Conservation (phyloP, 1,139 yeast species). For the Nadsonia commutata region DNA sequence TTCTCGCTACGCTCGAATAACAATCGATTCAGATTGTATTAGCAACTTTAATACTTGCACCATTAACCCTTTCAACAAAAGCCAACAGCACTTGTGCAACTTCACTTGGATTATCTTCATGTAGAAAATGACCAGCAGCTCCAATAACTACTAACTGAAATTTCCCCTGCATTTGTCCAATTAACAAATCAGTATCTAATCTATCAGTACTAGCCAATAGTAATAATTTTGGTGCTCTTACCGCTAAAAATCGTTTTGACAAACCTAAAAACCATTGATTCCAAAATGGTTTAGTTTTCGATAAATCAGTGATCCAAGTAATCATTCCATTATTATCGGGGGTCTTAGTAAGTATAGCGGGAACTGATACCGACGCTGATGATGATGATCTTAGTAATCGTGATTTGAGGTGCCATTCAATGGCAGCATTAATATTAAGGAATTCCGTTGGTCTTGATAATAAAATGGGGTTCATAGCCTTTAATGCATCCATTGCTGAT, state of each 20-base stretch:
- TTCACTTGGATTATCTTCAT: slow-evolving; percentile 71
- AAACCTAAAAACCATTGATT: slow-evolving; percentile 60
- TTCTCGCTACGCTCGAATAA: no score
- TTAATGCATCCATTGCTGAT: slow-evolving; percentile 60
- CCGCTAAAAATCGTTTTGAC: slow-evolving; percentile 44
- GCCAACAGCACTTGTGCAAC: no score
- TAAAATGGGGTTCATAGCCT: slow-evolving; percentile 52
- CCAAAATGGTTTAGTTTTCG: slow-evolving; percentile 58
- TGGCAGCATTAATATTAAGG: slow-evolving; percentile 37
- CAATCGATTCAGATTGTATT: no score
- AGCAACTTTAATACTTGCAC: no score
- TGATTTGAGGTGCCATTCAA: slow-evolving; percentile 65
- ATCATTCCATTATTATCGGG: slow-evolving; percentile 2
- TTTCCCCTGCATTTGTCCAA: slow-evolving; percentile 92
- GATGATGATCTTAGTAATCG: slow-evolving; percentile 35
- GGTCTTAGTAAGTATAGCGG: slow-evolving; percentile 26
- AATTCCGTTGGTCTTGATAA: slow-evolving; percentile 48
- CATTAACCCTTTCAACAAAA: no score
- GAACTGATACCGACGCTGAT: slow-evolving; percentile 68
- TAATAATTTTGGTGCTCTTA: slow-evolving; percentile 51
- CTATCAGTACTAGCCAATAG: slow-evolving; percentile 85
- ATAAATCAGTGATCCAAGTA: slow-evolving; percentile 52
- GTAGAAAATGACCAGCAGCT: slow-evolving; percentile 80
- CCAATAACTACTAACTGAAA: slow-evolving; percentile 77
- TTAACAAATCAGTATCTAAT: slow-evolving; percentile 66